phyloP scores from a whole-genome alignment of 768 basidiomycete genomes.

The Lactarius sanguifluus region DNA sequence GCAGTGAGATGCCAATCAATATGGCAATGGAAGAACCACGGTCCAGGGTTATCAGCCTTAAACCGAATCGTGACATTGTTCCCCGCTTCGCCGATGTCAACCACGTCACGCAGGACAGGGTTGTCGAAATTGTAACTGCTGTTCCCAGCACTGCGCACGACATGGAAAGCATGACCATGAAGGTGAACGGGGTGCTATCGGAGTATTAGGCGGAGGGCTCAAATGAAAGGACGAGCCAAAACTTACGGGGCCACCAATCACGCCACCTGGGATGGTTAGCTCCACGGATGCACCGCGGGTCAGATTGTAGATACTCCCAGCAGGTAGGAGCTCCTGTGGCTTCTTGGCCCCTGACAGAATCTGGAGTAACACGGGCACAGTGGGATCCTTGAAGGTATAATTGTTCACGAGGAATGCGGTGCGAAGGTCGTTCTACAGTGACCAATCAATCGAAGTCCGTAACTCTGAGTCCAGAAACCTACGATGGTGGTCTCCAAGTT shows the following conservation, averaged over 20 bases:
- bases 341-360: conserved; percentile 17
- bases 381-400: conserved; percentile 1
- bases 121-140: conserved; percentile 26
- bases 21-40: conserved; percentile 36
- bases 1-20: conserved; percentile 34
- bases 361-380: conserved; percentile 25
- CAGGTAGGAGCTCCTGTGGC: conserved; percentile 7
- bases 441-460: too few relatives aligned
- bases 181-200: conserved; percentile 23
- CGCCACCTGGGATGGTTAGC: conserved; percentile 18
- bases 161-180: conserved; percentile 28
- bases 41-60: conserved; percentile 34
- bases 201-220: background rate
- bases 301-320: conserved; percentile 20
- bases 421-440: background rate
- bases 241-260: conserved; percentile 15
- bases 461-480: background rate
- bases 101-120: conserved; percentile 28
- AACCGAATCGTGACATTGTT: conserved; percentile 33
- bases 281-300: conserved; percentile 6
- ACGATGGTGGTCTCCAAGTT: conserved; percentile 5
- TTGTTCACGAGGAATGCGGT: background rate
- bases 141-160: conserved; percentile 29
- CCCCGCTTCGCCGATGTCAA: conserved; percentile 17
- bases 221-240: background rate